Evolutionary conservation across 2,329 filamentous ascomycete species (phyloP), one percentile per base, ranked within the genome.

Genomic region (Scolecobasidium constrictum): DNA sequence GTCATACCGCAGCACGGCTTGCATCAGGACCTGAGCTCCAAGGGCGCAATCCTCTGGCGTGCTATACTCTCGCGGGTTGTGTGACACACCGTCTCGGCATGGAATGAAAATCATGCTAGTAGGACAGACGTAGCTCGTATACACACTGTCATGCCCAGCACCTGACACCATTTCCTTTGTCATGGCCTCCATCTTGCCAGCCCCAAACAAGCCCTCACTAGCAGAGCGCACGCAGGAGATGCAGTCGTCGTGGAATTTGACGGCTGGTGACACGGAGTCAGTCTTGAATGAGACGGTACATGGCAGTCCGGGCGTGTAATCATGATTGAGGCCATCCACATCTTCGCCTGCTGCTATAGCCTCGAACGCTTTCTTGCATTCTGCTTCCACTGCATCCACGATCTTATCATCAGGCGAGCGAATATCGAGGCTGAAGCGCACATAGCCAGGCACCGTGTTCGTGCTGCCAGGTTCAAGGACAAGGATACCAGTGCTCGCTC

Each of bases 401-500:
- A 67, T 70, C 18, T 63, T 62, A 52, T 81, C 74, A 23, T 70
- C 65, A 4, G 67, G 70, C 0, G 75, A 70, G 22, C 81, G 75
- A 42, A 86, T 73, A 52, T 86, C 82, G 4, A 86, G 70, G 21
- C 70, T 77, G 58, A 86, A 83, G 35, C 68, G 68, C 4, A 86
- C 83, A 21, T 65, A 60, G 1, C 80, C 79, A 0, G 83, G 80
- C 1, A 86, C 78, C 0, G 83, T 87, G 58, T 87, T 86, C 13
- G 81, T 82, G 47, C 73, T 80, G 4, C 81, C 80, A 0, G 82
- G 81, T 37, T 69, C 72, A 5, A 79, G 64, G 11, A 69, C 77
- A 38, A 87, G 58, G 43, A 86, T 83, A 0, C 82, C 83, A 0
- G 83, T 83, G 3, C 74, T 79, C 4, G 78, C 82, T 9, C 86